Base-by-base conservation (phyloP, 2,329 filamentous ascomycete genomes). In the Blumeria hordei region DNA sequence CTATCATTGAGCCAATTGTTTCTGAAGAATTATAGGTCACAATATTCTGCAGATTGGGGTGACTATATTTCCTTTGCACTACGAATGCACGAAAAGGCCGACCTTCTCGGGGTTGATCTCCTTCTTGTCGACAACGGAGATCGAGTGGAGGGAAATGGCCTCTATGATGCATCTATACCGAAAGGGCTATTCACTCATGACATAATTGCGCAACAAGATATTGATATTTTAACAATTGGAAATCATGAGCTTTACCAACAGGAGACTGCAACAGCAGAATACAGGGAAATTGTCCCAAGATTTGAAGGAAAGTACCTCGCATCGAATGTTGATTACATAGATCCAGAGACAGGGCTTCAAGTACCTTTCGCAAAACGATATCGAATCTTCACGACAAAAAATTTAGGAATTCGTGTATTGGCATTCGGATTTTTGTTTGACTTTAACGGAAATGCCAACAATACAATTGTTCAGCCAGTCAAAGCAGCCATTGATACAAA, bases 91-190 rank as follows among this genome's bases (percentile, higher is more conserved):
- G 75, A 79, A 60, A 81, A 78, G 64, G 87, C 88, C 55, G 85
- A 95, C 64, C 76, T 79, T 0, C 74, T 81, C 54, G 88, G 87
- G 47, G 78, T 77, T 33, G 92, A 98, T 66, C 71, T 98, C 14
- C 71, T 98, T n/a, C 72, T 98, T n/a, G 72, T 98, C 59, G 92
- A 98, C 66, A 95, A 88, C 0, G 92, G 92, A 57, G 92, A 96
- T 64, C 78, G 90, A 6, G 78, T 95, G 62, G 92, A 96, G 67
- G 88, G 90, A 37, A 96, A 94, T 65, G 92, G 90, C 1, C 76
- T 98, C 3, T 96, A 94, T 68, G 92, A 96, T 66, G 83, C 81
- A 5, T 94, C 88, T 0, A 72, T 75, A 33, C 92, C 92, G 8
- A 93, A 93, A 65, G 92, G 92, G 21, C 75, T 81, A 63, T 95